Evolutionary conservation across 176 grass and related monocot species (phyloP).

Genomic region (Musa schizocarpa): DNA sequence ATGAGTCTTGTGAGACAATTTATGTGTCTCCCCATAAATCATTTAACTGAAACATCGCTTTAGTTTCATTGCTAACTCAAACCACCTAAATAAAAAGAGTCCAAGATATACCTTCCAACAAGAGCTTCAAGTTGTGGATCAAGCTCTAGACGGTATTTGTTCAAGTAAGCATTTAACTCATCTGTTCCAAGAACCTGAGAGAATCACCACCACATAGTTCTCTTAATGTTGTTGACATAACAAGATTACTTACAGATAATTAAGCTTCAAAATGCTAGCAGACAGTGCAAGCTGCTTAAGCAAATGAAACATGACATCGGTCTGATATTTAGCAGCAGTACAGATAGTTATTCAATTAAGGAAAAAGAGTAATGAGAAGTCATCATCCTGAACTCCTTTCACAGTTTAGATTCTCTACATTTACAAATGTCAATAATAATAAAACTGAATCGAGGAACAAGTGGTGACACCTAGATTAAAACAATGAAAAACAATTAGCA

Average conservation of each 20-base stretch:
- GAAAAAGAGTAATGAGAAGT: background rate
- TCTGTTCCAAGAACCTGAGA: slow-evolving; percentile 89
- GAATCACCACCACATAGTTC: slow-evolving; percentile 7
- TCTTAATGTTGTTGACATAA: slow-evolving; percentile 7
- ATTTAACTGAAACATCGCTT: background rate
- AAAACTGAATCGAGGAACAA: background rate
- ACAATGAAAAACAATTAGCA: background rate
- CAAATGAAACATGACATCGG: background rate
- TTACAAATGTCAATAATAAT: too few species aligned
- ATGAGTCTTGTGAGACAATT: background rate
- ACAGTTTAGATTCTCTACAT: background rate
- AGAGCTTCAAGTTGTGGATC: slow-evolving; percentile 93
- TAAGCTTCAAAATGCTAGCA: too few species aligned
- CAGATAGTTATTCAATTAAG: too few species aligned
- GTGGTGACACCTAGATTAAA: background rate
- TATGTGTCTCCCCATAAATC: background rate
- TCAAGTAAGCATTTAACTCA: slow-evolving; percentile 73
- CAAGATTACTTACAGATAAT: background rate
- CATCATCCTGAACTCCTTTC: background rate
- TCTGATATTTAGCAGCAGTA: background rate
- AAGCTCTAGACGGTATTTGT: slow-evolving; percentile 83
- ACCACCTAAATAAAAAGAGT: background rate
- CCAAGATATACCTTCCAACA: slow-evolving; percentile 66
- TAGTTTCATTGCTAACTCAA: background rate
- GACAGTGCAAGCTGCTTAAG: too few species aligned